Conservation (phyloP, 768 basidiomycete genomes). For the Candolleomyces aberdarensis region DNA sequence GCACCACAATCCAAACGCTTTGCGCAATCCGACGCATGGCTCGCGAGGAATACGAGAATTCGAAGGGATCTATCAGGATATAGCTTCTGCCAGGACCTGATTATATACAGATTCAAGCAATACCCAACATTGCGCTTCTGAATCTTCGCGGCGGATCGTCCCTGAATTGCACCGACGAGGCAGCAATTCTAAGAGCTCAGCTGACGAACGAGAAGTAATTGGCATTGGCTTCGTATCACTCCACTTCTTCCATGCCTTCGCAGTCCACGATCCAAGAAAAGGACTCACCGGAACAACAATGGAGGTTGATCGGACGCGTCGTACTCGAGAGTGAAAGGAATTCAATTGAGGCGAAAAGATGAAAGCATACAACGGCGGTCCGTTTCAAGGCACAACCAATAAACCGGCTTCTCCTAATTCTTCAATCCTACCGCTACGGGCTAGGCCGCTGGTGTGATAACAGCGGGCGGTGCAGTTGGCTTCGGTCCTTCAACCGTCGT, state of each 20-base stretch:
- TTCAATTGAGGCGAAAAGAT: no score
- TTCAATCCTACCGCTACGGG: background rate
- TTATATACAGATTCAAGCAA: no score
- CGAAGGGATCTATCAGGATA: background rate
- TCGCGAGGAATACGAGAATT: background rate
- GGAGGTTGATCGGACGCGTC: background rate
- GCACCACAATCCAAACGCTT: background rate
- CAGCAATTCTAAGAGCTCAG: no score
- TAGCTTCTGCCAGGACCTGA: background rate
- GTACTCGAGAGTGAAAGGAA: no score
- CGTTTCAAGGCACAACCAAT: background rate
- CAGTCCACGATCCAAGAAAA: background rate
- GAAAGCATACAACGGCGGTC: no score
- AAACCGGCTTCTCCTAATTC: background rate
- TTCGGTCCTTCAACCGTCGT: background rate
- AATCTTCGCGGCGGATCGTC: no score
- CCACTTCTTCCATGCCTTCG: background rate
- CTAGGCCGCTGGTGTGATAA: background rate
- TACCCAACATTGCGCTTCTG: no score
- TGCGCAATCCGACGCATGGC: background rate
- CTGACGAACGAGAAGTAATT: no score
- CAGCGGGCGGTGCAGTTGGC: background rate
- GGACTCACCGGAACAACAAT: conserved; percentile 1
- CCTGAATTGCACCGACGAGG: no score
- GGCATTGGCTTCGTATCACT: background rate